phyloP scores from a whole-genome alignment of 768 basidiomycete genomes.

The Butyriboletus loyo region DNA sequence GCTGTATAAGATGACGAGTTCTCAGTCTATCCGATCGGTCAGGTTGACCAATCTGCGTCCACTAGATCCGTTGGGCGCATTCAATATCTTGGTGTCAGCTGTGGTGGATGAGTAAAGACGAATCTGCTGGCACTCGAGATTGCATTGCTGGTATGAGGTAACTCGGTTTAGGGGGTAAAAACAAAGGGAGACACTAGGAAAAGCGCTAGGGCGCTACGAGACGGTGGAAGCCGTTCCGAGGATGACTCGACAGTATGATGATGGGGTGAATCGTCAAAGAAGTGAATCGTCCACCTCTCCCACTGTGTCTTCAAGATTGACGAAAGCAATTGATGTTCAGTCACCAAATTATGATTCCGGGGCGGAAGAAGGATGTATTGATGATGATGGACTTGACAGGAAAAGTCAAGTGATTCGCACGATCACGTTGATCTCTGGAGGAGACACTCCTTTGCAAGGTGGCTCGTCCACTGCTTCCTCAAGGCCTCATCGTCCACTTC shows the following conservation, averaged over 20 bases:
- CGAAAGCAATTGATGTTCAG: too few relatives aligned
- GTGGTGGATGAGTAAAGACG: background rate
- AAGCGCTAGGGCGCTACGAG: too few relatives aligned
- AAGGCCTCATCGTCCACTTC: slow-evolving; percentile 3
- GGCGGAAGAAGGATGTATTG: too few relatives aligned
- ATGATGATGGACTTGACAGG: too few relatives aligned
- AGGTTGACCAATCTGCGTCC: background rate
- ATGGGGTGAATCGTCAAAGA: too few relatives aligned
- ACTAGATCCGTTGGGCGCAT: background rate
- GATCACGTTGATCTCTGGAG: slow-evolving; percentile 13
- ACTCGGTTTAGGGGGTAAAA: too few relatives aligned
- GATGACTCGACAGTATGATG: too few relatives aligned
- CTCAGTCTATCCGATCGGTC: background rate
- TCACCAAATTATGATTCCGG: too few relatives aligned
- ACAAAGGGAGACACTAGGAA: too few relatives aligned
- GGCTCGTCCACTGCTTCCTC: background rate
- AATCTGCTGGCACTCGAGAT: background rate
- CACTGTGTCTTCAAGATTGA: too few relatives aligned
- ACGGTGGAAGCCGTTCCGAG: too few relatives aligned
- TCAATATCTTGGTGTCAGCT: background rate
- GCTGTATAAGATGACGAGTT: background rate
- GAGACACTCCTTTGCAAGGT: background rate
- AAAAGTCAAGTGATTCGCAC: slow-evolving; percentile 9
- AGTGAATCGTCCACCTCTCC: too few relatives aligned
- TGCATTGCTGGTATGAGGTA: background rate